Evolutionary conservation across 306 rosid genomes (phyloP).

Genomic region (Canavalia gladiata): DNA sequence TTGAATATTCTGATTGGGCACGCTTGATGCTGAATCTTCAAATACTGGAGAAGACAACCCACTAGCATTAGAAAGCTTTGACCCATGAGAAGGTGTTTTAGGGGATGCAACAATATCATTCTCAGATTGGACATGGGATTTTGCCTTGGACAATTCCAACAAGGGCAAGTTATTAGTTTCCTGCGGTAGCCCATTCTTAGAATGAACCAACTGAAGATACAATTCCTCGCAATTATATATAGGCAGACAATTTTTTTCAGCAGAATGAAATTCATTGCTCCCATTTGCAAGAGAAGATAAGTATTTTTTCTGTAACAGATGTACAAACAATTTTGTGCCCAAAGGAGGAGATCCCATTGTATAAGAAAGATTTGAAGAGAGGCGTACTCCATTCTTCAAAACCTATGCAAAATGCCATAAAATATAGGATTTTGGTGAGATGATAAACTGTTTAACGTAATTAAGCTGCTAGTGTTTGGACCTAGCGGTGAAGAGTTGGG

Average conservation of each 20-base stretch:
- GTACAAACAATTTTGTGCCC: conserved; percentile 65
- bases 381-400: conserved; percentile 69
- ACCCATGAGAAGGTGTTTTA: conserved; percentile 72
- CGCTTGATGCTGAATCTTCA: conserved; percentile 54
- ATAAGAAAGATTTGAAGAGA: conserved; percentile 74
- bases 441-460: too few relatives aligned
- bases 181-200: conserved; percentile 50
- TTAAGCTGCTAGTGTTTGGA: too few relatives aligned
- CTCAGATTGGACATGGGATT: conserved; percentile 49
- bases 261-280: conserved; percentile 47
- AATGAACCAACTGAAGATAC: conserved; percentile 66
- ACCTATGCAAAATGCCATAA: conserved; percentile 57
- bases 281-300: conserved; percentile 48
- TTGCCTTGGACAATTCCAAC: conserved; percentile 48
- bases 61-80: conserved; percentile 52
- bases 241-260: conserved; percentile 43
- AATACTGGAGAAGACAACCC: conserved; percentile 58
- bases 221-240: conserved; percentile 71
- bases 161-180: conserved; percentile 45
- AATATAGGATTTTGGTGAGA: neutral
- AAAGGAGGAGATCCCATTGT: conserved; percentile 79
- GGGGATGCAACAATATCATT: conserved; percentile 69
- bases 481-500: too few relatives aligned
- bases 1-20: conserved; percentile 51
- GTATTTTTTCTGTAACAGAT: conserved; percentile 53